Evolutionary conservation across 2,329 filamentous ascomycete species (phyloP).

Genomic region (Penicillium olsonii): DNA sequence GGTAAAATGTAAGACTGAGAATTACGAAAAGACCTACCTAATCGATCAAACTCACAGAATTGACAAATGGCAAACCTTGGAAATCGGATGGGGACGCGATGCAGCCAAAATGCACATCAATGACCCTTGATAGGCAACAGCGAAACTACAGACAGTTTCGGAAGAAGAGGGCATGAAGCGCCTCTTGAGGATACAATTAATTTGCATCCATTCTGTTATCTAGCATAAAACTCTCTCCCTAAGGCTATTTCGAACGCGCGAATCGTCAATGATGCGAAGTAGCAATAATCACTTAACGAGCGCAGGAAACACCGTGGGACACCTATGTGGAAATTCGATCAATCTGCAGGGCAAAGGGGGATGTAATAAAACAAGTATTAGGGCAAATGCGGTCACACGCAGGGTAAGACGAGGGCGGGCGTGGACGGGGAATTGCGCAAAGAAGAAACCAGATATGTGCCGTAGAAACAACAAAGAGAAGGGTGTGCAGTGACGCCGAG

Average conservation of each 20-base stretch:
- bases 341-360: constrained; percentile 9
- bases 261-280: constrained; percentile 7
- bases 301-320: constrained; percentile 12
- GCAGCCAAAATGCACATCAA: background rate
- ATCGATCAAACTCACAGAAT: too few species aligned
- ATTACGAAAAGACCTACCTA: too few species aligned
- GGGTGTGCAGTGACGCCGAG: constrained; percentile 16
- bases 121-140: background rate
- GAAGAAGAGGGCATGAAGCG: background rate
- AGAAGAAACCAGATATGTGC: constrained; percentile 18
- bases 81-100: background rate
- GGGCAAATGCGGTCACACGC: constrained; percentile 10
- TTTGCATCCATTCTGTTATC: constrained; percentile 6
- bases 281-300: constrained; percentile 27
- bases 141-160: background rate
- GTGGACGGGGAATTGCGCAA: constrained; percentile 8
- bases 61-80: too few species aligned
- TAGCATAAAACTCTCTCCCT: constrained; percentile 1
- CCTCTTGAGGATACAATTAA: background rate
- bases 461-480: constrained; percentile 12
- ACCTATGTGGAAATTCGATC: constrained; percentile 15
- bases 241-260: constrained; percentile 18
- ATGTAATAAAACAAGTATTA: constrained; percentile 21
- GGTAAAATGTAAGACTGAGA: too few species aligned
- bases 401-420: background rate